These are phyloP conservation scores for Maudiozyma turicensis DNA, from an alignment of 805 yeast genomes.

Conservation along the genomic window DNA sequence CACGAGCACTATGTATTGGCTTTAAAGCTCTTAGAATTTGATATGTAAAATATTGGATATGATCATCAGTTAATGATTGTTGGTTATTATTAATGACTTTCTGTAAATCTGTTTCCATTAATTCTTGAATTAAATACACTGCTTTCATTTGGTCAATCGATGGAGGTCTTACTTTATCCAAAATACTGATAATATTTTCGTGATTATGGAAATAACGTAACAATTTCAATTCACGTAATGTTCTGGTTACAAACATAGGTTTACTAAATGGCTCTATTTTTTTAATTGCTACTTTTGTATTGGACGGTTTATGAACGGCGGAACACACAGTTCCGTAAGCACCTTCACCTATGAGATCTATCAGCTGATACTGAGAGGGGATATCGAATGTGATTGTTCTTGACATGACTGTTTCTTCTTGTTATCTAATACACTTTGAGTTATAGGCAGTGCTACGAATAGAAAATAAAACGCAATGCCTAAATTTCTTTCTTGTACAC, in stretches of 20 bases:
- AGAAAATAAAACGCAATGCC: too few relatives aligned
- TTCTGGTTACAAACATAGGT: constrained; percentile 56
- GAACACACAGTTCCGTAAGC: constrained; percentile 74
- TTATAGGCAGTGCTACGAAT: too few relatives aligned
- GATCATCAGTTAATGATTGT: constrained; percentile 46
- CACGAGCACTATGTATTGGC: constrained; percentile 61
- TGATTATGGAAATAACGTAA: constrained; percentile 55
- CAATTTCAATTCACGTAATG: constrained; percentile 60
- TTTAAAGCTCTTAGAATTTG: constrained; percentile 64
- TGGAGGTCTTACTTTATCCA: constrained; percentile 57
- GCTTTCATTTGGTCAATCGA: constrained; percentile 54
- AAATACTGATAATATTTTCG: constrained; percentile 59
- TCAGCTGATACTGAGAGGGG: constrained; percentile 50
- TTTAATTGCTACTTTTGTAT: constrained; percentile 63
- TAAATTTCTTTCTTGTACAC: too few relatives aligned
- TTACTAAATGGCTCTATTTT: constrained; percentile 64
- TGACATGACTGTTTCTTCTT: constrained; percentile 13
- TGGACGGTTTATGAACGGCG: constrained; percentile 53
- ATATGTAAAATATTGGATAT: constrained; percentile 59
- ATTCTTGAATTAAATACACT: constrained; percentile 67
- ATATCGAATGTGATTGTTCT: constrained; percentile 53
- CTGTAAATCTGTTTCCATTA: constrained; percentile 68
- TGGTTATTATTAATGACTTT: constrained; percentile 42
- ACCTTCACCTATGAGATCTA: constrained; percentile 64
- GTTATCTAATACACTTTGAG: too few relatives aligned